These are phyloP conservation scores for Mortierella sp. DNA, from an alignment of 371 early-diverging fungal species.

Conservation along the genomic window DNA sequence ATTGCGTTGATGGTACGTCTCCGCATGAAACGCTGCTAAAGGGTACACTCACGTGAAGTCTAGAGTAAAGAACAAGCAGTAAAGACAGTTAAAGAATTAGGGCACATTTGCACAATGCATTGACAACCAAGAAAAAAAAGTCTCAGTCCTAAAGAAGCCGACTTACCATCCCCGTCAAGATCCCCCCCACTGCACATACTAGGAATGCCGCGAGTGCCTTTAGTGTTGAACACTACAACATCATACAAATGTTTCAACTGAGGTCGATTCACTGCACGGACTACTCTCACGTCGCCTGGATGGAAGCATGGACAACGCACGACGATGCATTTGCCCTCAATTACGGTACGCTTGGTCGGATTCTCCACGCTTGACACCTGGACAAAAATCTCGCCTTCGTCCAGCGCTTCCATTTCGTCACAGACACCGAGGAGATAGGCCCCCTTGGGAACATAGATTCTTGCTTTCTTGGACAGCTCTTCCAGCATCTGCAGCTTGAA, in stretches of 20 bases:
- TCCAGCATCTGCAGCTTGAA: constrained; percentile 67
- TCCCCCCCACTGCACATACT: constrained; percentile 88
- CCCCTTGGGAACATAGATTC: constrained; percentile 75
- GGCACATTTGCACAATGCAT: too few species aligned
- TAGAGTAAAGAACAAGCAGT: too few species aligned
- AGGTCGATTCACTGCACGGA: constrained; percentile 71
- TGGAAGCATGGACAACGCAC: constrained; percentile 84
- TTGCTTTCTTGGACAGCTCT: constrained; percentile 75
- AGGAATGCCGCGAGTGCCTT: constrained; percentile 79
- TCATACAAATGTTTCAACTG: constrained; percentile 70
- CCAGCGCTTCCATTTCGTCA: constrained; percentile 77
- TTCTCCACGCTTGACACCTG: constrained; percentile 59
- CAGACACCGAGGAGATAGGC: constrained; percentile 81
- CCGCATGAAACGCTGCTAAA: background rate
- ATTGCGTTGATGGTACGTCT: too few species aligned
- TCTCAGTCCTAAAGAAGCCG: background rate
- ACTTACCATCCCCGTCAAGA: constrained; percentile 85
- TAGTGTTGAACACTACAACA: constrained; percentile 84
- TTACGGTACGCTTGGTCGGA: constrained; percentile 36
- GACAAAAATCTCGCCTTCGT: constrained; percentile 78
- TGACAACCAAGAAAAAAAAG: too few species aligned
- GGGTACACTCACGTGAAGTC: constrained; percentile 16
- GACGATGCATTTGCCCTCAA: constrained; percentile 65
- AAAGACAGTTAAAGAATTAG: too few species aligned
- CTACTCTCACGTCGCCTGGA: constrained; percentile 85